phyloP scores from a whole-genome alignment of 192 early-diverging fungal genomes.

The Globomyces pollinis-pini region DNA sequence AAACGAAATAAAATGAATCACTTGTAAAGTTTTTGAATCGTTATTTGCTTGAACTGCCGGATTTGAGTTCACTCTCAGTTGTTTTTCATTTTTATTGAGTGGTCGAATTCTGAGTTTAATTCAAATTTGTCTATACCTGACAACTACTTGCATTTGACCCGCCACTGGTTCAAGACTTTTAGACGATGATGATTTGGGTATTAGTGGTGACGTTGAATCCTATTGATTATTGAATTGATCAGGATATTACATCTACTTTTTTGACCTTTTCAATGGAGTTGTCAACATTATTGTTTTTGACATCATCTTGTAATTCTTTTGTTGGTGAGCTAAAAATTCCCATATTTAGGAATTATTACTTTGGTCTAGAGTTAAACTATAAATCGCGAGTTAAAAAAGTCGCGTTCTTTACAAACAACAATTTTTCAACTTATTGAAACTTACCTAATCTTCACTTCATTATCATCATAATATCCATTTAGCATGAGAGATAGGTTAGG shows the following conservation, averaged over 20 bases:
- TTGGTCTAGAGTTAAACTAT: too few relatives aligned
- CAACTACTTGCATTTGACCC: conserved; percentile 4
- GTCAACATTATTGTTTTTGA: too few relatives aligned
- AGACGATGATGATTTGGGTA: background rate
- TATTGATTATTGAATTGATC: background rate
- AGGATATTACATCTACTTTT: background rate
- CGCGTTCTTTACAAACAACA: too few relatives aligned
- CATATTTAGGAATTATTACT: too few relatives aligned
- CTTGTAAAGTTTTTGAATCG: conserved; percentile 24
- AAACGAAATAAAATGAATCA: background rate
- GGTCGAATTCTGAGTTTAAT: conserved; percentile 26
- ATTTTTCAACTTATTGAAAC: too few relatives aligned
- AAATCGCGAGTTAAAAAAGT: too few relatives aligned
- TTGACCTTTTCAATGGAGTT: background rate
- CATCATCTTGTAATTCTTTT: too few relatives aligned
- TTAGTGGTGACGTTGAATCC: background rate
- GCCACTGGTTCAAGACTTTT: background rate
- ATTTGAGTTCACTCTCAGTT: background rate
- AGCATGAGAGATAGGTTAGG: conserved; percentile 26
- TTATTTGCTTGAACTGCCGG: conserved; percentile 10
- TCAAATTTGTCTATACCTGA: conserved; percentile 6
- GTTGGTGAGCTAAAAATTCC: too few relatives aligned
- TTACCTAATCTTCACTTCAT: too few relatives aligned
- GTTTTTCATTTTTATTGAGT: conserved; percentile 19
- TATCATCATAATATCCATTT: background rate